Conservation (phyloP, 1,139 yeast species). For the Geotrichum europaeum region DNA sequence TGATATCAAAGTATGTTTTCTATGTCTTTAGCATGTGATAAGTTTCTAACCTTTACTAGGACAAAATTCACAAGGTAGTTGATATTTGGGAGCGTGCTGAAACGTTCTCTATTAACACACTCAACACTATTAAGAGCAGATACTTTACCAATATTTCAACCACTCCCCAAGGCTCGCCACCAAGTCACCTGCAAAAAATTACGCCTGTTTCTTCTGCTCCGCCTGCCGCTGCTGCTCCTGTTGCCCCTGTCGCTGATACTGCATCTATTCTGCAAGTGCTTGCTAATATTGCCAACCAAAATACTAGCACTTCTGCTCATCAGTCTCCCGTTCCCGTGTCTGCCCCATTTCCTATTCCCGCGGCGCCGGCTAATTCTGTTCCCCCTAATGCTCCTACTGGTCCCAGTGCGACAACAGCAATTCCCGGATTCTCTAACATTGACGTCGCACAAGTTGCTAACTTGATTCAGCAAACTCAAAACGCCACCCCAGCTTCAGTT, state of each 20-base stretch:
- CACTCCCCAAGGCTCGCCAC: slow-evolving; percentile 44
- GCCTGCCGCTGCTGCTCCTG: slow-evolving; percentile 15
- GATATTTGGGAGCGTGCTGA: slow-evolving; percentile 90
- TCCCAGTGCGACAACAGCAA: slow-evolving; percentile 17
- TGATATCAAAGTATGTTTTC: slow-evolving; percentile 25
- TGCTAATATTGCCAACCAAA: slow-evolving; percentile 36
- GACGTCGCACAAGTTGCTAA: slow-evolving; percentile 19
- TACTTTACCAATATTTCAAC: slow-evolving; percentile 43
- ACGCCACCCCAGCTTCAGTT: slow-evolving; percentile 16
- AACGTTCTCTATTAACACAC: slow-evolving; percentile 57
- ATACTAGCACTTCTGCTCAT: slow-evolving; percentile 17
- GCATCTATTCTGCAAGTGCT: slow-evolving; percentile 38
- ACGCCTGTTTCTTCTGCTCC: slow-evolving; percentile 33
- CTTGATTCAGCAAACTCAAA: slow-evolving; percentile 14
- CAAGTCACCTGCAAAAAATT: slow-evolving; percentile 20
- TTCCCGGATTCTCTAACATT: slow-evolving; percentile 5
- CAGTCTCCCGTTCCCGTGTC: not conserved
- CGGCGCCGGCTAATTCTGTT: slow-evolving; percentile 25
- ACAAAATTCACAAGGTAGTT: slow-evolving; percentile 72
- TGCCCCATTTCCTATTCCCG: slow-evolving; percentile 16
- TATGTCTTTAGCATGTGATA: slow-evolving; percentile 35
- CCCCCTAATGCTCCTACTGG: slow-evolving; percentile 27
- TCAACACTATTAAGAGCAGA: slow-evolving; percentile 53
- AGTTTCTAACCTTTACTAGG: slow-evolving; percentile 34
- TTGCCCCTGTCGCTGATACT: slow-evolving; percentile 31